These are phyloP conservation scores for Rhizopogon vesiculosus DNA, from an alignment of 768 basidiomycete species.

Conservation along the genomic window DNA sequence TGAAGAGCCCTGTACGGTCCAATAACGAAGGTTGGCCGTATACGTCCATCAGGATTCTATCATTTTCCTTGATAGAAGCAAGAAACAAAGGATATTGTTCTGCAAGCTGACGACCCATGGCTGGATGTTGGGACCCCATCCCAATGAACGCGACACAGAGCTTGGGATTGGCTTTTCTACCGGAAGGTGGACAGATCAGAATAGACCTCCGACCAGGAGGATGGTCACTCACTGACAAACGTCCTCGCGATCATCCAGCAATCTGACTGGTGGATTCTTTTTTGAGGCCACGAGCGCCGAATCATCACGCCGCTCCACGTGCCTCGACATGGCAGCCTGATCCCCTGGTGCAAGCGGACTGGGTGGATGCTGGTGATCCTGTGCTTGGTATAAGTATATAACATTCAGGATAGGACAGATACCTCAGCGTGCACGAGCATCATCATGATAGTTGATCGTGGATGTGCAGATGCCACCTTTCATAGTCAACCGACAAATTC, in stretches of 20 bases:
- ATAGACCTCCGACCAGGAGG: neutral
- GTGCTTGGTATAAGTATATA: neutral
- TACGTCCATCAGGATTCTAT: constrained; percentile 25
- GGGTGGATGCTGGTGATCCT: neutral
- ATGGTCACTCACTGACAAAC: neutral
- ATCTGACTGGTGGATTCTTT: neutral
- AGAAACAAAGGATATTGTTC: constrained; percentile 28
- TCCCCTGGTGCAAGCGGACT: neutral
- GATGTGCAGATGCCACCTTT: neutral
- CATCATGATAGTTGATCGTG: neutral
- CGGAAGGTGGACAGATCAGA: neutral
- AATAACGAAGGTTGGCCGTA: constrained; percentile 27
- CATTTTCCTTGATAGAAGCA: constrained; percentile 23
- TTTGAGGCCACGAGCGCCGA: neutral
- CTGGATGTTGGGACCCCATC: constrained; percentile 31
- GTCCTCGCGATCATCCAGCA: neutral
- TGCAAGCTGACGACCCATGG: constrained; percentile 32
- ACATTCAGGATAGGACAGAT: neutral
- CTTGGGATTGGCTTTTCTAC: constrained; percentile 16
- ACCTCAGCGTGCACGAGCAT: neutral
- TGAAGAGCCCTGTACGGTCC: constrained; percentile 28
- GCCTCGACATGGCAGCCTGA: neutral
- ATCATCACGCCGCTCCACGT: neutral
- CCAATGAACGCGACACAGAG: constrained; percentile 31
- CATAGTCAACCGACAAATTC: neutral